Base-by-base conservation (phyloP, 495 filamentous ascomycete species). In the Geoglossum glabrum region DNA sequence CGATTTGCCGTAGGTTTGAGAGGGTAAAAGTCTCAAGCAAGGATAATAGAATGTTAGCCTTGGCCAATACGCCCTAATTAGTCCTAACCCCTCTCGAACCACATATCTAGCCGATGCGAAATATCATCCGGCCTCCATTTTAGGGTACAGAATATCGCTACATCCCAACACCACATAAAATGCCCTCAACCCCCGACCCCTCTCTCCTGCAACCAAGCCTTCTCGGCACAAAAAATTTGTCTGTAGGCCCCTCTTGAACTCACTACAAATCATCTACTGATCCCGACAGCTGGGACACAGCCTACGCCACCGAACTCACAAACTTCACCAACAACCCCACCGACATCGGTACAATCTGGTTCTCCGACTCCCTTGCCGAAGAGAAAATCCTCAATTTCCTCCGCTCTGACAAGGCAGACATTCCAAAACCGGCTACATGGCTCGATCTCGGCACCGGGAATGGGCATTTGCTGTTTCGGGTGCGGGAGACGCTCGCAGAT, bases 361-460 rank as follows among this genome's bases (percentile, higher is more conserved):
- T 87, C 75, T 75, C 78, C 69, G 84, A 87, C 70, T 79, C 80
- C 15, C 71, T 76, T 61, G 84, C 84, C 64, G 79, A 85, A 66
- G 66, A 71, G 45, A 79, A 77, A 49, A 72, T 87, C 21, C 23
- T 58, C 21, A 25, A 1, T 5, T 58, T 15, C 26, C 56, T 58
- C 5, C 36, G 30, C 4, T 25, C 31, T 6, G 31, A n/a, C n/a
- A n/a, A 56, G 30, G 5, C 34, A 33, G 10, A 3, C 11, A 27
- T 55, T 10, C 57, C 57, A 8, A 17, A 19, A 15, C 50, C 52
- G 8, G 31, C 33, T 28, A 34, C 25, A 4, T 52, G 49, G 43
- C 74, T 96, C 0, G 81, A 84, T 60, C 71, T 97, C 0, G 92
- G 92, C 0, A 95, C 87, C 0, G 92, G 92, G 0, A 98, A 96